Base-by-base conservation (phyloP, 129 eudicot genomes). In the Ambrosia trifida region DNA sequence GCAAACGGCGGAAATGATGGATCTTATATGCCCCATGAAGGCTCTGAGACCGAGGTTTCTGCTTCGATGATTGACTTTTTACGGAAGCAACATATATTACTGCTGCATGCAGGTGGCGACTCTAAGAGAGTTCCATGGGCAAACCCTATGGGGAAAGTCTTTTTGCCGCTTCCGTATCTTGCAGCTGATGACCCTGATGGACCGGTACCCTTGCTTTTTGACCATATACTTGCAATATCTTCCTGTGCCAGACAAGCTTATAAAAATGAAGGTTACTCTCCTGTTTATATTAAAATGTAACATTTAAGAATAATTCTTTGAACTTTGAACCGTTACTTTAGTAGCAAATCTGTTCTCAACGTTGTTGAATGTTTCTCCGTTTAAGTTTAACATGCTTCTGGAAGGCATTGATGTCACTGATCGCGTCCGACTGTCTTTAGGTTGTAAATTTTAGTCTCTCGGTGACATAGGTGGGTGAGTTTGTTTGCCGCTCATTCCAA, bases 51-150 rank as follows among this genome's bases (percentile, higher is more conserved):
- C 72, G 88, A 79, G 76, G 78, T 54, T 32, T 70, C 83, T 35
- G 60, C 72, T 44, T 31, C 66, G 53, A 20, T 82, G 77, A 80
- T 80, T 77, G 83, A 75, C 70, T 73, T 90, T 57, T 70, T 95
- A 70, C 83, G 78, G 12, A 83, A 79, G 52, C 86, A 86, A 74
- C 97, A 90, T 76, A 83, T 95, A 75, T 72, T 95, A 47, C 84
- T 95, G 72, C 91, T 95, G 67, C 99, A 95, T 74, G 99, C 99
- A 33, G 99, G 99, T 46, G 99, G 99, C 69, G 99, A 95, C 84
- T 95, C 99, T 10, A 95, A 95, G 76, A 70, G 97, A 83, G 97
- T 95, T 59, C 99, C 99, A 11, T 90, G 99, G 99, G 99, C 99
- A 64, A 95, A 95, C 78, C 99, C 99, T 3, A 95, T 95, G 97